Evolutionary conservation across 768 basidiomycete species (phyloP).

Genomic region (Phylloporus rhodoxanthus): DNA sequence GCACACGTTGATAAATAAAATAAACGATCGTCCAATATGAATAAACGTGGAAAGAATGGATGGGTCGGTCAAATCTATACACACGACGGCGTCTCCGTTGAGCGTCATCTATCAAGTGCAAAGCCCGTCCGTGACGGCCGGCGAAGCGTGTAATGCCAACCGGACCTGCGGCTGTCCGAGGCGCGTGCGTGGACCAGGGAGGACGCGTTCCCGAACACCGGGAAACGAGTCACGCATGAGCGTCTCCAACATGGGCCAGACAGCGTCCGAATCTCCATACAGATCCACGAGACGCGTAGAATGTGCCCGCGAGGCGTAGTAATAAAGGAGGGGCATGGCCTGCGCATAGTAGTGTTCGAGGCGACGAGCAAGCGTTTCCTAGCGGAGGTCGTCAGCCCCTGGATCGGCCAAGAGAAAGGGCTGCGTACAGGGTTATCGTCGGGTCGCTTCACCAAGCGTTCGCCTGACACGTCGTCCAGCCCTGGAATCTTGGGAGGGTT

Average conservation of each 20-base stretch:
- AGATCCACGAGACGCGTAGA: slow-evolving; percentile 51
- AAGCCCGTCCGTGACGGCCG: slow-evolving; percentile 7
- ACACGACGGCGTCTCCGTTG: neutral
- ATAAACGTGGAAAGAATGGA: slow-evolving; percentile 14
- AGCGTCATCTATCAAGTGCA: slow-evolving; percentile 9
- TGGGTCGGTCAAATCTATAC: neutral
- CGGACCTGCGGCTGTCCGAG: slow-evolving; percentile 17
- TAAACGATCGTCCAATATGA: slow-evolving; percentile 3
- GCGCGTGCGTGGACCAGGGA: slow-evolving; percentile 15
- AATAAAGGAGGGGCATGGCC: slow-evolving; percentile 74
- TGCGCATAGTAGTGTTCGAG: slow-evolving; percentile 70
- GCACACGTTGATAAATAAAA: slow-evolving; percentile 11
- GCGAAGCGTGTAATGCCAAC: slow-evolving; percentile 5
- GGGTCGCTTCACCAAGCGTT: slow-evolving; percentile 71
- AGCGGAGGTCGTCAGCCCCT: slow-evolving; percentile 9
- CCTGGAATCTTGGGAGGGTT: slow-evolving; percentile 77
- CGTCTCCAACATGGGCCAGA: slow-evolving; percentile 75
- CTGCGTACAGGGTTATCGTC: slow-evolving; percentile 78
- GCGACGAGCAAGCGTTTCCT: slow-evolving; percentile 76
- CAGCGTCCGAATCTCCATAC: slow-evolving; percentile 65
- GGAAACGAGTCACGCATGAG: slow-evolving; percentile 53
- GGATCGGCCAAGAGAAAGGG: neutral
- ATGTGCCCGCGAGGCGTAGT: slow-evolving; percentile 47
- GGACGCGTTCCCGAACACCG: slow-evolving; percentile 43
- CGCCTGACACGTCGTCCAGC: slow-evolving; percentile 79